Evolutionary conservation across 495 filamentous ascomycete genomes (phyloP).

Genomic region (Annulohypoxylon maeteangense): DNA sequence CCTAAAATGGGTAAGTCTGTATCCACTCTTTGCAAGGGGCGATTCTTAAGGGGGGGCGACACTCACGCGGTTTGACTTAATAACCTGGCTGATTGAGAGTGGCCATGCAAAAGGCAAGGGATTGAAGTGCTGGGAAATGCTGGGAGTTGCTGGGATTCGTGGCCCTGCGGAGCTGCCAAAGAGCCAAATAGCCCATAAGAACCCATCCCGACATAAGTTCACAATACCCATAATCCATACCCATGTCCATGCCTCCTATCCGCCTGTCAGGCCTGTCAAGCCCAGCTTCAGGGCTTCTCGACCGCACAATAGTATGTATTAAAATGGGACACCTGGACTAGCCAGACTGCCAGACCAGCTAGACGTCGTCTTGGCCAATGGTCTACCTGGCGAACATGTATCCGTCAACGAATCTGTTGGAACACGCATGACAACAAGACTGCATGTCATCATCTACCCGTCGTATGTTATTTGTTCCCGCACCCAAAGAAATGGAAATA

Average conservation of each 20-base stretch:
- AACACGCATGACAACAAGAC: neutral
- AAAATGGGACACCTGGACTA: neutral
- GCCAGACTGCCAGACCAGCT: neutral
- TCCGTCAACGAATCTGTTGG: neutral
- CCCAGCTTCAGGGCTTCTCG: neutral
- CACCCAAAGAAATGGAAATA: conserved; percentile 12
- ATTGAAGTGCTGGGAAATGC: no score
- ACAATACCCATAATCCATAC: conserved; percentile 1
- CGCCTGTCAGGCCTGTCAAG: neutral
- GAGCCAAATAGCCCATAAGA: conserved; percentile 17
- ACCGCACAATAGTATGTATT: no score
- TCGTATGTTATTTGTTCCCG: conserved; percentile 17
- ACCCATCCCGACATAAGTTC: conserved; percentile 8
- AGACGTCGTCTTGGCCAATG: neutral
- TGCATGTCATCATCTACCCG: conserved; percentile 34
- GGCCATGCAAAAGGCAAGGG: conserved; percentile 28
- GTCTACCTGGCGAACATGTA: conserved; percentile 1
- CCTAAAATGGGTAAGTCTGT: no score
- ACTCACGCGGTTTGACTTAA: no score
- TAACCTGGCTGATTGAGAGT: conserved; percentile 21
- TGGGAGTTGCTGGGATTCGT: conserved; percentile 29
- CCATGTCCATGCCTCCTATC: conserved; percentile 10
- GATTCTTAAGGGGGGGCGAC: no score
- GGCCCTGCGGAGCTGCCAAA: conserved; percentile 32
- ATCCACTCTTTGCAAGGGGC: no score